Percentiles rank a stretch among this genome's conserved stretches.
Conservation (phyloP, 495 filamentous ascomycete species). For the Penicillium paxilli region DNA sequence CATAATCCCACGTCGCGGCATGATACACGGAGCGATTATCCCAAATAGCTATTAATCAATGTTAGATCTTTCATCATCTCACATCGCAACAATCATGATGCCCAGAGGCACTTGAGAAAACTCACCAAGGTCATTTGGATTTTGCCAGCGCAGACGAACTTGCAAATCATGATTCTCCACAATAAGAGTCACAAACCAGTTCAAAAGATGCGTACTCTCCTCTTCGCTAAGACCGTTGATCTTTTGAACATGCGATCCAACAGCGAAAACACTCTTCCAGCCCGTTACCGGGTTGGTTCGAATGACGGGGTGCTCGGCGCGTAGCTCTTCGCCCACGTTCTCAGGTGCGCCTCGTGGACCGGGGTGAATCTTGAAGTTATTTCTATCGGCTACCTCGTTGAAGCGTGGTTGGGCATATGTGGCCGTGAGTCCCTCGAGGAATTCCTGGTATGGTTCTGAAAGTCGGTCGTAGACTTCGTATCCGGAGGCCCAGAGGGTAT, state of each 20-base stretch:
- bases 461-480: slow-evolving; percentile 81
- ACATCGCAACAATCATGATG: not conserved
- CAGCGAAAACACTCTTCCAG: slow-evolving; percentile 73
- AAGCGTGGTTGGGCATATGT: slow-evolving; percentile 65
- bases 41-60: slow-evolving; percentile 63
- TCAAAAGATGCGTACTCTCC: slow-evolving; percentile 62
- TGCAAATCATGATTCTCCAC: slow-evolving; percentile 80
- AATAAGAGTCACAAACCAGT: slow-evolving; percentile 63
- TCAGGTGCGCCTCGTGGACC: slow-evolving; percentile 63
- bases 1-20: slow-evolving; percentile 70
- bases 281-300: slow-evolving; percentile 85
- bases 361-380: slow-evolving; percentile 56
- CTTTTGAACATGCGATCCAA: slow-evolving; percentile 57
- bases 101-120: not conserved
- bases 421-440: slow-evolving; percentile 68
- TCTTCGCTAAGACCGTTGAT: slow-evolving; percentile 67
- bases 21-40: slow-evolving; percentile 74
- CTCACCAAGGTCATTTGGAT: slow-evolving; percentile 54
- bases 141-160: slow-evolving; percentile 66
- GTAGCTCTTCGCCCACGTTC: slow-evolving; percentile 63
- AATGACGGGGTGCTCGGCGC: slow-evolving; percentile 67
- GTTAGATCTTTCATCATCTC: not conserved
- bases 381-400: slow-evolving; percentile 53
- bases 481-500: slow-evolving; percentile 74
- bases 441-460: slow-evolving; percentile 60